Evolutionary conservation across 148 eudicot genomes (phyloP), one percentile per base, ranked within the genome.

Genomic region (Cornus florida): DNA sequence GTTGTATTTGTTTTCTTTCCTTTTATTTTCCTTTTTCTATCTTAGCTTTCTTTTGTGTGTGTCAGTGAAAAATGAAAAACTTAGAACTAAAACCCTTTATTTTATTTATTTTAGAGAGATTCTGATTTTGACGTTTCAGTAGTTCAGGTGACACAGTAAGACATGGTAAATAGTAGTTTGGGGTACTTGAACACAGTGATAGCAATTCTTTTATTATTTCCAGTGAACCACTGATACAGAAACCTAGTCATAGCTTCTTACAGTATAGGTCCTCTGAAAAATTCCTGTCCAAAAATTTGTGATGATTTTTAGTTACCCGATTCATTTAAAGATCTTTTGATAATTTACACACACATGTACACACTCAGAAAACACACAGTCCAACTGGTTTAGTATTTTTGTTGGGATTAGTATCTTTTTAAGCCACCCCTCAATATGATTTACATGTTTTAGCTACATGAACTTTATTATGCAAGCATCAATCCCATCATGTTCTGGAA

Each of bases 121-220:
- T 84, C 89, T 90, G 93, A 88, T 82, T 86, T 88, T 84, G 95
- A 92, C 91, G 69, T 82, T 41, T 87, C 92, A 86, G 72, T 4
- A 72, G 79, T 82, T 72, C 78, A 85, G 86, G 78, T 83, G 80
- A 79, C 77, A 83, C 41, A 69, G 67, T 78, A 71, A 66, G 79
- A 79, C 77, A 83, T 53, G 69, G 69, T 80, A 71, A 66, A 14
- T 59, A 67, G 41, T 57, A 66, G 41, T 53, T 32, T 3, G 39
- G 11, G 11, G 23, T 62, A 19, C 19, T 62, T 62, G 66, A 62
- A 62, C 9, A n/a, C 66, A 62, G 66, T 62, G 24, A n/a, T 62
- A 62, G 66, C 19, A 20, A 20, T 20, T 4, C 23, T 62, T 62
- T 62, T 19, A 53, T 53, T 53, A 53, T 62, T 20, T 62, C 66